A percentile compares a stretch with the other conserved stretches of the same genome.
Conservation (phyloP, 345 rosid species). For the Dipteronia sinensis region DNA sequence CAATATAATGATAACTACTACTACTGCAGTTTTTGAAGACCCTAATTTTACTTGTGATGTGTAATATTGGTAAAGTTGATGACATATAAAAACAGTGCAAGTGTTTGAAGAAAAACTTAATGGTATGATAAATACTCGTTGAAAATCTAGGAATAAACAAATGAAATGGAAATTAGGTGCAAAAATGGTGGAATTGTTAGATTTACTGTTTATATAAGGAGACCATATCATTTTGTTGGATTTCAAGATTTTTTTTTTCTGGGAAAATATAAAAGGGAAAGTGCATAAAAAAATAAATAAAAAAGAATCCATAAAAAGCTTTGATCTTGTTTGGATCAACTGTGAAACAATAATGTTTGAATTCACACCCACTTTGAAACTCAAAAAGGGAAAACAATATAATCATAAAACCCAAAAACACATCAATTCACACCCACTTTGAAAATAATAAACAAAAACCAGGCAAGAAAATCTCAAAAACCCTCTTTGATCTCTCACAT, state of each 20-base stretch:
- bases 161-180: neutral
- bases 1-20: neutral
- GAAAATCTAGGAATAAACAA: neutral
- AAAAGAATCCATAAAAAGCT: neutral
- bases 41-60: neutral
- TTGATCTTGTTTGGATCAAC: neutral
- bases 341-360: neutral
- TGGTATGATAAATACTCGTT: neutral
- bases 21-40: neutral
- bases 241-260: slow-evolving; percentile 6
- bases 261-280: slow-evolving; percentile 3
- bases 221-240: neutral
- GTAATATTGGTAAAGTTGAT: neutral
- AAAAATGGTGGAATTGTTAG: neutral
- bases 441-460: neutral
- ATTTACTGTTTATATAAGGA: neutral
- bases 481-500: neutral
- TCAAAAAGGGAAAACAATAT: neutral
- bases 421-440: neutral
- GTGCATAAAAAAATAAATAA: neutral
- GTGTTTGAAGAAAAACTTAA: neutral
- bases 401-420: slow-evolving; percentile 5
- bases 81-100: too few relatives aligned
- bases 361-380: neutral
- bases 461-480: neutral